Conservation (phyloP, 257 asterid species). For the Cinchona pubescens region DNA sequence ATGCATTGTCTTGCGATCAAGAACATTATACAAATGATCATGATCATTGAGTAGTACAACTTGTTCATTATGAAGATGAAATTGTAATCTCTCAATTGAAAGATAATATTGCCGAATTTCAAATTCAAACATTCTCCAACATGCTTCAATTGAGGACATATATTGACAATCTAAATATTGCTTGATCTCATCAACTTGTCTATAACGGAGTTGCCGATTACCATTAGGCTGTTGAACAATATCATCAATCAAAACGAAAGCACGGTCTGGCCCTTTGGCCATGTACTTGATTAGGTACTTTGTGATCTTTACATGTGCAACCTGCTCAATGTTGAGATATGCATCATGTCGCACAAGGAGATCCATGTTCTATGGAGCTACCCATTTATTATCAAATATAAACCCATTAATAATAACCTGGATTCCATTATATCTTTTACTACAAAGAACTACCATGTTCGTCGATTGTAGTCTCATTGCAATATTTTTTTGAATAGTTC, state of each 20-base stretch:
- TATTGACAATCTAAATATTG: no score
- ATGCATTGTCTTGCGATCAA: no score
- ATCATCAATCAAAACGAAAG: constrained; percentile 8
- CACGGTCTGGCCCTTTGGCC: not conserved
- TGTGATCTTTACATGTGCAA: no score
- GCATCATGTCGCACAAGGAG: not conserved
- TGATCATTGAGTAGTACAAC: not conserved
- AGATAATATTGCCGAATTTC: not conserved
- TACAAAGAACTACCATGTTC: constrained; percentile 7
- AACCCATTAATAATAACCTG: not conserved
- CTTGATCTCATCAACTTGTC: no score
- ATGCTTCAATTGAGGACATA: no score
- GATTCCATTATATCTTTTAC: not conserved
- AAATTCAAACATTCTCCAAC: no score
- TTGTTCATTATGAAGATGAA: not conserved
- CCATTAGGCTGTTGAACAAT: no score
- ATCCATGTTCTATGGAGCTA: constrained; percentile 5
- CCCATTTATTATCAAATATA: not conserved
- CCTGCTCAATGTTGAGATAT: not conserved
- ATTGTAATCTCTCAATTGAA: not conserved
- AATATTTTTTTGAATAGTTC: not conserved
- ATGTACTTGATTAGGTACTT: constrained; percentile 17
- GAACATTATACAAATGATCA: no score
- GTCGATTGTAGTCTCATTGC: not conserved
- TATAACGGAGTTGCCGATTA: no score